Conservation (phyloP, 2,329 filamentous ascomycete species). For the Fusarium anthophilum region DNA sequence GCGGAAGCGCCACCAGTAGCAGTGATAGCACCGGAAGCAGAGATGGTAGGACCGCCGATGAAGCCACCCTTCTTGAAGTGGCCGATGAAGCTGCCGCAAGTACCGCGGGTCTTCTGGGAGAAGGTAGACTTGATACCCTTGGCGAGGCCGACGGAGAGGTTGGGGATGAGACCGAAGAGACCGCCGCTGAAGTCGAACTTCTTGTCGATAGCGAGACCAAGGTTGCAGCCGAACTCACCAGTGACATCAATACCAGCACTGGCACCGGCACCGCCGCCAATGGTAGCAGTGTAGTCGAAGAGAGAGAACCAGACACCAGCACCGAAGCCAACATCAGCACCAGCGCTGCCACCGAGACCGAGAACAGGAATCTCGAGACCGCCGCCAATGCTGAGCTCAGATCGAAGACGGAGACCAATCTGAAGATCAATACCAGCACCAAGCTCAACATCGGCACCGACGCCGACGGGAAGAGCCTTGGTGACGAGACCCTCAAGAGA, state of each 20-base stretch:
- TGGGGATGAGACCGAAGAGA: conserved; percentile 51
- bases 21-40: conserved; percentile 23
- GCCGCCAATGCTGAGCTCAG: conserved; percentile 54
- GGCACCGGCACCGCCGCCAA: conserved; percentile 48
- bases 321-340: conserved; percentile 50
- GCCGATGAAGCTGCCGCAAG: conserved; percentile 26
- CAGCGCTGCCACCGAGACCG: conserved; percentile 46
- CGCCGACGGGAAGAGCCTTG: conserved; percentile 41
- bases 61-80: conserved; percentile 22
- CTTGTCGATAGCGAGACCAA: conserved; percentile 36
- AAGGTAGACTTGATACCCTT: conserved; percentile 22
- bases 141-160: conserved; percentile 50
- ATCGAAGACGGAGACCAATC: conserved; percentile 61
- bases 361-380: conserved; percentile 41
- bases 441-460: conserved; percentile 41
- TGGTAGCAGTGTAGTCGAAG: conserved; percentile 59
- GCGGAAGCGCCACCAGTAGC: conserved; percentile 9
- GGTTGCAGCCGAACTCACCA: conserved; percentile 31
- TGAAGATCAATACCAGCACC: conserved; percentile 57
- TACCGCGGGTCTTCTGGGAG: conserved; percentile 30
- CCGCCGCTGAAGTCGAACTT: conserved; percentile 39
- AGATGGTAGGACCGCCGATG: conserved; percentile 16
- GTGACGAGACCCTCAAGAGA: conserved; percentile 51
- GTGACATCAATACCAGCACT: conserved; percentile 47
- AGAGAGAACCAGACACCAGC: conserved; percentile 61